Conservation (phyloP, 345 rosid genomes). For the Raphanus sativus region DNA sequence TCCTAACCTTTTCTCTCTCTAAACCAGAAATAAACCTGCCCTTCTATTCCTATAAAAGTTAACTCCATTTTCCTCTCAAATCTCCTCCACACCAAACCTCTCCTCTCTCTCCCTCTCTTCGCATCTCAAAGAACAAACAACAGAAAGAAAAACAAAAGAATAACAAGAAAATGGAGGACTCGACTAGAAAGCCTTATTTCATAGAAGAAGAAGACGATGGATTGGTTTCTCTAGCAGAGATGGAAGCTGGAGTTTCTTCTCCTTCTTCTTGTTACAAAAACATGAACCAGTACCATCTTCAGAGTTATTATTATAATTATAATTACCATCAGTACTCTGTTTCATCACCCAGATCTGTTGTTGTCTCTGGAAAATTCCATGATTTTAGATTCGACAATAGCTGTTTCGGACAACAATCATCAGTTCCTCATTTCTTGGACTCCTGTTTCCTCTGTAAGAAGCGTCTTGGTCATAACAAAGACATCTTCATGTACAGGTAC, state of each 20-base stretch:
- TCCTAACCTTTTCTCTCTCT: slow-evolving; percentile 21
- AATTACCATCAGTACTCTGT: slow-evolving; percentile 25
- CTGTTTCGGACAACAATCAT: slow-evolving; percentile 29
- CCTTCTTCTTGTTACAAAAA: slow-evolving; percentile 39
- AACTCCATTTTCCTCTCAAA: slow-evolving; percentile 14
- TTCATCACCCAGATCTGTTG: slow-evolving; percentile 54
- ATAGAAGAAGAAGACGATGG: slow-evolving; percentile 34
- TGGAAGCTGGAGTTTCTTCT: slow-evolving; percentile 43
- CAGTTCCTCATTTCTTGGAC: slow-evolving; percentile 63
- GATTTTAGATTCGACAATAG: slow-evolving; percentile 53
- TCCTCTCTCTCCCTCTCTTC: slow-evolving; percentile 11
- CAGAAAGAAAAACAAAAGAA: neutral
- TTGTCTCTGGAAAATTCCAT: slow-evolving; percentile 40
- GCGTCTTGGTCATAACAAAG: slow-evolving; percentile 59
- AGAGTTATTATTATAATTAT: slow-evolving; percentile 28
- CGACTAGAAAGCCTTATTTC: slow-evolving; percentile 32
- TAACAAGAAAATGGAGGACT: slow-evolving; percentile 22
- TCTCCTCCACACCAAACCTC: slow-evolving; percentile 34
- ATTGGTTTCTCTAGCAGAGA: slow-evolving; percentile 21
- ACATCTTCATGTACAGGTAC: slow-evolving; percentile 91
- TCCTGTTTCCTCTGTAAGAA: slow-evolving; percentile 70
- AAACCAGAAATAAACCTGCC: slow-evolving; percentile 29
- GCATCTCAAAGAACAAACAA: neutral
- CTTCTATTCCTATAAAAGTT: slow-evolving; percentile 29
- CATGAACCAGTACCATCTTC: slow-evolving; percentile 22